Evolutionary conservation across 2,329 filamentous ascomycete species (phyloP), one percentile per base, ranked within the genome.

Genomic region (Chrysoporthe cubensis): DNA sequence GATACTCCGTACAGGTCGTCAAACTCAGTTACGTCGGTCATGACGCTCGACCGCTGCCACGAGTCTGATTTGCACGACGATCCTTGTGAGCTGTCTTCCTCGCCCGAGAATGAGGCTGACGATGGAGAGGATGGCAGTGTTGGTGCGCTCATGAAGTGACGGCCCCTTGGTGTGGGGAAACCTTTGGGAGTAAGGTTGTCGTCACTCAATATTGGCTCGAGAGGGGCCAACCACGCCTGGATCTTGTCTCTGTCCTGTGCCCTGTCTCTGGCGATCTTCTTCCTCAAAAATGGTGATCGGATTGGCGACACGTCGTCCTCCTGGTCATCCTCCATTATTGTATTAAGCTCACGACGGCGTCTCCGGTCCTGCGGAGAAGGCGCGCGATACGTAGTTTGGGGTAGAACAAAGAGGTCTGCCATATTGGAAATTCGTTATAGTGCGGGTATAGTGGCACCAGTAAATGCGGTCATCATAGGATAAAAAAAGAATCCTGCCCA

Each of bases 1-100:
- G 92, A 94, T 54, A 93, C 86, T 78, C 96, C 92, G 78, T 97
- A 97, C 61, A 97, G 82, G 74, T 96, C 93, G 78, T 97, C 92
- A 74, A 95, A 95, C 71, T 93, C 90, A 72, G 87, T 92, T 71
- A 85, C 85, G 73, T 88, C 87, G 72, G 90, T 90, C 76, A 85
- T 82, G 73, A 84, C 80, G 81, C 86, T 91, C 73, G 83, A 82
- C 73, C 88, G 83, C 71, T 86, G 89, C 91, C 90, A 89, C 37
- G 83, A 83, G 71, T 86, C 84, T 52, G 83, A 85, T 11, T 81
- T 83, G 73, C 83, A 84, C 65, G 83, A 87, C 67, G 86, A 87
- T 63, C 79, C 82, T n/a, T 74, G 69, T 4, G 70, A 72, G 70
- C 75, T 75, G 65, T 69, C 71, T 48, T 76, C 76, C 72, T 86